These are phyloP conservation scores for Aspergillus cavernicola DNA, from an alignment of 495 filamentous ascomycete species.

Conservation along the genomic window DNA sequence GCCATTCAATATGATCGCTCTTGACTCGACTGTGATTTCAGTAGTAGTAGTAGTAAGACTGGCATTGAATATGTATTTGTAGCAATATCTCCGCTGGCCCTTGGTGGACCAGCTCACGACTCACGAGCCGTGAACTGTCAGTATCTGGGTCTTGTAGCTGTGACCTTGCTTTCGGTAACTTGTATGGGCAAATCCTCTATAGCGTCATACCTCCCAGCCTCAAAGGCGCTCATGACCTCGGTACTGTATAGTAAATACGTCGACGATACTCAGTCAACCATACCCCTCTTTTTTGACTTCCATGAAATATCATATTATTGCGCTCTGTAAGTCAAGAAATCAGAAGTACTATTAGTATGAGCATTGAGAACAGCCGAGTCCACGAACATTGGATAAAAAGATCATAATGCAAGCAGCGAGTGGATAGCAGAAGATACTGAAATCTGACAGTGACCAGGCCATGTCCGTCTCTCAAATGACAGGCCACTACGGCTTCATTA, in stretches of 20 bases:
- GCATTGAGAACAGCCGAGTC: too few relatives aligned
- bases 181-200: constrained; percentile 6
- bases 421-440: not conserved
- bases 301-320: not conserved
- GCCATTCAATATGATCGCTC: not conserved
- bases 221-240: not conserved
- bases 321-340: too few relatives aligned
- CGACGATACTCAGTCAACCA: not conserved
- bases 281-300: constrained; percentile 10
- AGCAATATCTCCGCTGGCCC: not conserved
- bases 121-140: too few relatives aligned
- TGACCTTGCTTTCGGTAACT: constrained; percentile 17
- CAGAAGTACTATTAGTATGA: too few relatives aligned
- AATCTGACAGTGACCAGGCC: not conserved
- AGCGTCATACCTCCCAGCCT: constrained; percentile 10
- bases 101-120: not conserved
- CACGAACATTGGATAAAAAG: too few relatives aligned
- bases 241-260: constrained; percentile 1
- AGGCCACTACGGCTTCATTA: not conserved
- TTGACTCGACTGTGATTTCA: too few relatives aligned
- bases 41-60: too few relatives aligned
- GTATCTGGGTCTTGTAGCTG: too few relatives aligned
- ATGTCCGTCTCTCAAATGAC: not conserved
- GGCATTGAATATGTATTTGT: too few relatives aligned
- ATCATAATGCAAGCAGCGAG: not conserved